Evolutionary conservation across 257 asterid genomes (phyloP), one percentile per base, ranked within the genome.

Genomic region (Cruciata laevipes): DNA sequence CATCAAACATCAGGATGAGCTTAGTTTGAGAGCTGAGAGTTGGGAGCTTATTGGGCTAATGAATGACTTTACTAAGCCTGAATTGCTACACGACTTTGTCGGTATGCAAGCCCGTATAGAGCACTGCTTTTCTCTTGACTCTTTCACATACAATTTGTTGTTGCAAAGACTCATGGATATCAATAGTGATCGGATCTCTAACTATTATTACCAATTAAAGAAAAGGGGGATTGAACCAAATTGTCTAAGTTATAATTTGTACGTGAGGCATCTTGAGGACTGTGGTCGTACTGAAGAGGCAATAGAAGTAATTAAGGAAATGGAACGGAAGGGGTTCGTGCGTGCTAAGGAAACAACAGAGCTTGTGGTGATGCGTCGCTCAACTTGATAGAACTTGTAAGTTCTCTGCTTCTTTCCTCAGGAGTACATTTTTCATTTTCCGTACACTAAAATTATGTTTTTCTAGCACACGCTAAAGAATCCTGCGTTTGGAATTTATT

Each of bases 151-250:
- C 79, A 88, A 86, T 80, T 78, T 90, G 85, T 71, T 89, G 75
- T 69, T 93, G 81, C 86, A 81, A 81, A 90, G 83, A 82, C 59
- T 85, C 71, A 71, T 77, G 73, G 62, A 57, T 69, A 74, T 69
- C 6, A 76, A 80, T 47, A 69, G 79, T 57, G 20, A 47, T 14
- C 21, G 7, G 20, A 7, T 14, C 55, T 47, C 7, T 47, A 67
- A 69, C 18, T 77, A 75, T 79, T 77, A 88, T 57, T 57, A 80
- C 42, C 74, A 58, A 73, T 31, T 86, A 59, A 63, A 68, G 16
- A 75, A 83, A 65, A 85, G 72, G 65, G 95, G 96, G 44, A 80
- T 60, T 71, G 83, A 81, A 75, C 95, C 96, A 70, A 90, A 93
- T 78, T 63, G 76, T 77, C 87, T 95, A 95, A 85, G 78, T 71